Evolutionary conservation across 2,329 filamentous ascomycete genomes (phyloP), one percentile per base, ranked within the genome.

Genomic region (Diaporthe ampelina): DNA sequence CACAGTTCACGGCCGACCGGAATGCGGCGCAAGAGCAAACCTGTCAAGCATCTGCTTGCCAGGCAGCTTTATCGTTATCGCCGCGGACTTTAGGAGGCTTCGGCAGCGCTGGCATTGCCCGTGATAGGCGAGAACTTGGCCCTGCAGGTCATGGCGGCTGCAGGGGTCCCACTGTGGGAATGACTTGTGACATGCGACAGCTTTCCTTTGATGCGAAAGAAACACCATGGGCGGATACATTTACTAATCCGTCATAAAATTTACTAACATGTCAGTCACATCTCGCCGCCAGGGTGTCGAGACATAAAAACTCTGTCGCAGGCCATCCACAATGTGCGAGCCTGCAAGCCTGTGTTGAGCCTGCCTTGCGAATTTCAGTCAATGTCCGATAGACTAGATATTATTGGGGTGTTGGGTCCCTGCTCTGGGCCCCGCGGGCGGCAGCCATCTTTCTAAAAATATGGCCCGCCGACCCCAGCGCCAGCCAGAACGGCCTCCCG

Each of bases 1-100:
- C 63, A 68, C 63, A 68, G 5, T 68, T 45, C 48, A 54, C 63
- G 63, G 63, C 15, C 63, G 63, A 68, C 48, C 63, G 63, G 63
- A 68, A 68, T 68, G 45, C 48, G 32, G 21, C 63, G 63, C 13
- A 68, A 45, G n/a, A 29, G 1, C 9, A 59, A 70, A 45, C 4
- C 4, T 57, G 50, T 61, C 69, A 63, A 37, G 52, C 69, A 58
- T 61, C 35, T 71, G 52, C 54, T 58, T 57, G 69, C 32, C n/a
- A 43, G 69, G 11, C 54, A 35, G 69, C 69, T 61, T 71, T 71
- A 71, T 71, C 69, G 69, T 61, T 61, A 71, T 71, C 69, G 50
- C 40, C 37, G 58, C 37, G 37, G 37, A 43, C 58, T 17, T 17
- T 43, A 29, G 26, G 37, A 15, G 24, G 56, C 56, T 59, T 40